Evolutionary conservation across 169 alveolate genomes (phyloP), one percentile per base, ranked within the genome.

Genomic region (Haemoproteus tartakovskyi): DNA sequence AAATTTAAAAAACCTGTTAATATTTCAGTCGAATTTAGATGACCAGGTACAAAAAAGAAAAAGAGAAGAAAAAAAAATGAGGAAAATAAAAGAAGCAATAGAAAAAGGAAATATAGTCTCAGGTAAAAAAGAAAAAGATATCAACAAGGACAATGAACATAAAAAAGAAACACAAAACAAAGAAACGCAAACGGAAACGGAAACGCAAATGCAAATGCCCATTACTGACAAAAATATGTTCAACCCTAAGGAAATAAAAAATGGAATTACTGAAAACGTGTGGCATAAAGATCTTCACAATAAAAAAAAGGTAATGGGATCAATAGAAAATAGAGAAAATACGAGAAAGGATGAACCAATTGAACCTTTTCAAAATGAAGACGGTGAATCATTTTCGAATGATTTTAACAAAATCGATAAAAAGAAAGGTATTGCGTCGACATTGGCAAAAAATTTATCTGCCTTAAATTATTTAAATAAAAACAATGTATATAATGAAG

Each of bases 1-100:
- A 14, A 27, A 74, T 46, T 45, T 74, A 12, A 74, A 74, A 57
- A 74, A 59, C 24, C 18, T 74, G 30, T 36, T 74, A 38, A 45
- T 29, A 45, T 74, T 74, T 56, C 84, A 74, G 38, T 56, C 51
- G 3, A 74, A 74, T 11, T 36, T 74, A 27, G 84, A 74, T 27
- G 37, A 74, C 21, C 3, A 21, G 18, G 46, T 56, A 12, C 29
- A 48, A 37, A 45, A 45, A 74, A 56, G 45, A 59, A 12, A 60
- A 26, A 30, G 40, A 30, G 78, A 41, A 74, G 84, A 56, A 27
- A 46, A 74, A 33, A 54, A 74, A 48, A 24, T 59, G 26, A 46
- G 22, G 46, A 45, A 41, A 45, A 37, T 74, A 41, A 22, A 74
- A 16, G 22, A 54, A 36, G 74, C 84, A 45, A 62, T 46, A 16